Percentiles rank a stretch among this genome's conserved stretches.
Conservation (phyloP, 1,284 basidiomycete genomes). For the Ustilago shanxiensis region DNA sequence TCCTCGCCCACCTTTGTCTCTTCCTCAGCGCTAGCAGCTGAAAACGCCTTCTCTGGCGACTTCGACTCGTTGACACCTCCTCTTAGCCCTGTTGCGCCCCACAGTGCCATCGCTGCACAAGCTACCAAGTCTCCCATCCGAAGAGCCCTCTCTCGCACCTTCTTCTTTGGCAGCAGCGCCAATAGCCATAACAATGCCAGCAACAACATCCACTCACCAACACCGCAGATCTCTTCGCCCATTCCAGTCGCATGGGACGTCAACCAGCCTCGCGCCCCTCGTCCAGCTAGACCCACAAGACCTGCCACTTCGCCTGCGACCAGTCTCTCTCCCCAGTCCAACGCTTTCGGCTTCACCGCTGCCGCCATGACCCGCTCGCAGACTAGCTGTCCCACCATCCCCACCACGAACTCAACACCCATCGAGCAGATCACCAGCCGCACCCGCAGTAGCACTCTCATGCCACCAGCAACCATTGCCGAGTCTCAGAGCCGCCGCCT, state of each 20-base stretch:
- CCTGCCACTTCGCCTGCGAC: slow-evolving; percentile 17
- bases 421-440: slow-evolving; percentile 7
- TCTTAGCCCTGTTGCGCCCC: slow-evolving; percentile 20
- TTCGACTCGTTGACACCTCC: slow-evolving; percentile 35
- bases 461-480: slow-evolving; percentile 7
- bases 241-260: slow-evolving; percentile 2
- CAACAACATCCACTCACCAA: neutral
- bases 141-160: slow-evolving; percentile 29
- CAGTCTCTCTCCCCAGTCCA: slow-evolving; percentile 10
- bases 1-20: slow-evolving; percentile 39
- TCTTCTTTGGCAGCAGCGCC: slow-evolving; percentile 25
- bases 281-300: slow-evolving; percentile 15
- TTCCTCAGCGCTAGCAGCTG: slow-evolving; percentile 17
- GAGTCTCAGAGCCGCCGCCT: neutral
- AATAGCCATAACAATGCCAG: slow-evolving; percentile 2
- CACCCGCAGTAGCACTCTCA: slow-evolving; percentile 23
- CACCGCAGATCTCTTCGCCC: slow-evolving; percentile 16
- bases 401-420: slow-evolving; percentile 5
- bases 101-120: slow-evolving; percentile 12
- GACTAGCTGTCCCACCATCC: slow-evolving; percentile 15
- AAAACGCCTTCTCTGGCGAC: neutral
- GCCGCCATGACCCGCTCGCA: slow-evolving; percentile 16
- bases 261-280: slow-evolving; percentile 10
- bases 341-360: slow-evolving; percentile 15
- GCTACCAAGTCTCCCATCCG: slow-evolving; percentile 36